A percentile compares a stretch with the other conserved stretches of the same genome.
phyloP scores from a whole-genome alignment of 2,329 filamentous ascomycete species.

The Fusarium duplospermum region DNA sequence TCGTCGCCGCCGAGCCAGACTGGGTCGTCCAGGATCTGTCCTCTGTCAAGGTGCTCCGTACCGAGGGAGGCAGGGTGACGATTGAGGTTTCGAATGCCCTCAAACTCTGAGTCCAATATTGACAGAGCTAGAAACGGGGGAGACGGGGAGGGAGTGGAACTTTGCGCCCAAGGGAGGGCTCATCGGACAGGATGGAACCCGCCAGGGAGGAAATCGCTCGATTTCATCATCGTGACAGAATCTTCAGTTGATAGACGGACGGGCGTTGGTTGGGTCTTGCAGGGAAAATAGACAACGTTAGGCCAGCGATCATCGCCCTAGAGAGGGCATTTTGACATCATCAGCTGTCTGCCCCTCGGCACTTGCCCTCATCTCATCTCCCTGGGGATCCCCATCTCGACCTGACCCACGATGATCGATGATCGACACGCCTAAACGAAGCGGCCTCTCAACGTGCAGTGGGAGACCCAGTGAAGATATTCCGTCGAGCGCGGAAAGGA shows the following conservation, averaged over 20 bases:
- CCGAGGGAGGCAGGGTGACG: slow-evolving; percentile 68
- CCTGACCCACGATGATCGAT: slow-evolving; percentile 26
- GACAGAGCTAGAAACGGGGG: slow-evolving; percentile 11
- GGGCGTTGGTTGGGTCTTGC: slow-evolving; percentile 3
- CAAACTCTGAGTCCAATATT: slow-evolving; percentile 42
- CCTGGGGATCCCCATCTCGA: slow-evolving; percentile 24
- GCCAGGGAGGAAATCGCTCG: slow-evolving; percentile 23
- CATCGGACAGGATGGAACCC: background rate
- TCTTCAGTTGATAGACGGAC: slow-evolving; percentile 22
- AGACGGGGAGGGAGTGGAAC: slow-evolving; percentile 13
- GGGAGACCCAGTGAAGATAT: slow-evolving; percentile 37
- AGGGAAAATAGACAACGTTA: slow-evolving; percentile 21
- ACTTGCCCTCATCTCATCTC: slow-evolving; percentile 27
- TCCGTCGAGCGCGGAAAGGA: slow-evolving; percentile 12
- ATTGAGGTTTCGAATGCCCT: slow-evolving; percentile 76
- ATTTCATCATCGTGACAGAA: slow-evolving; percentile 36
- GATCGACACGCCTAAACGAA: slow-evolving; percentile 24
- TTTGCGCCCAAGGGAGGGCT: slow-evolving; percentile 5
- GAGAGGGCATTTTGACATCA: slow-evolving; percentile 31
- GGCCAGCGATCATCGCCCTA: slow-evolving; percentile 19
- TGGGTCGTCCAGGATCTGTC: slow-evolving; percentile 86
- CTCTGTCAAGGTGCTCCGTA: slow-evolving; percentile 74
- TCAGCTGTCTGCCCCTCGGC: slow-evolving; percentile 18
- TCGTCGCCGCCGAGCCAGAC: slow-evolving; percentile 82
- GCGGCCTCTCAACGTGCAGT: slow-evolving; percentile 21